These are phyloP conservation scores for Straminergon stramineum DNA, from an alignment of 225 moss, liverwort and hornwort genomes.

Conservation along the genomic window DNA sequence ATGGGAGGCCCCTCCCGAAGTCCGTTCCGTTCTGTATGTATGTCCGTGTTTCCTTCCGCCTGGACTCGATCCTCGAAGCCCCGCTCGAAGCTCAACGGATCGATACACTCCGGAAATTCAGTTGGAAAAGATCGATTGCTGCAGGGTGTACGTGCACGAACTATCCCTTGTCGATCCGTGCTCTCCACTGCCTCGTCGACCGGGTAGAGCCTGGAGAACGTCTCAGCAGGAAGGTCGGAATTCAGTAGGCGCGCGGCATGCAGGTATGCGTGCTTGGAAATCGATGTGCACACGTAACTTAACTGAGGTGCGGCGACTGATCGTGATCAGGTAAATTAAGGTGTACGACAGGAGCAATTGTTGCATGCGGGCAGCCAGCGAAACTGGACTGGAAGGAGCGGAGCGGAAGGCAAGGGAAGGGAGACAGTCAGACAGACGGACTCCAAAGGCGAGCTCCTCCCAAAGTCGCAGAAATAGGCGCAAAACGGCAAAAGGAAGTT, in stretches of 20 bases:
- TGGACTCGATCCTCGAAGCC: neutral
- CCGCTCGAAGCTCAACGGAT: neutral
- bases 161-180: neutral
- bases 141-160: neutral
- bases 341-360: neutral
- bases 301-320: neutral
- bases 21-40: neutral
- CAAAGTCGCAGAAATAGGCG: neutral
- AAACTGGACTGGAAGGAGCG: neutral
- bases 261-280: neutral
- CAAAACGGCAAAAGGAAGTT: neutral
- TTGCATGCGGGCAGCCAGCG: neutral
- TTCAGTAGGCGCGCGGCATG: neutral
- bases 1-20: neutral
- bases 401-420: neutral
- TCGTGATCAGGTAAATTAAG: neutral
- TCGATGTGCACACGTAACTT: neutral
- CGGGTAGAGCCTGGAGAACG: neutral
- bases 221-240: neutral
- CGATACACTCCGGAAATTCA: neutral
- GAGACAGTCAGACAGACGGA: too few species aligned
- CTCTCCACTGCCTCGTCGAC: neutral
- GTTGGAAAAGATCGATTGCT: neutral
- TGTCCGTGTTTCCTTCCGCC: neutral
- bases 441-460: neutral